Evolutionary conservation across 1,284 basidiomycete genomes (phyloP), one percentile per base, ranked within the genome.

Genomic region (Irpex rosettiformis): DNA sequence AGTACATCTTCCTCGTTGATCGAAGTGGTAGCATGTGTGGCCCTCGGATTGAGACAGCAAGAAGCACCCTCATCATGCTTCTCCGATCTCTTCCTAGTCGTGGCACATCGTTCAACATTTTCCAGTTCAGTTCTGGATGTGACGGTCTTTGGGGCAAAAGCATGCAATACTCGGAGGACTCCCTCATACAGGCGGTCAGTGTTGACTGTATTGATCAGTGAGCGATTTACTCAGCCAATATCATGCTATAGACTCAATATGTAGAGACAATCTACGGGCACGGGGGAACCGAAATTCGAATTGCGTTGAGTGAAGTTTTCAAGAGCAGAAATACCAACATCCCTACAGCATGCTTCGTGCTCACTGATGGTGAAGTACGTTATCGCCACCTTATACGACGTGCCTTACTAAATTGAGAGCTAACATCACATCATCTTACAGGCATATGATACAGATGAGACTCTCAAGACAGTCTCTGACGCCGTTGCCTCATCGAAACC

Each of bases 1-100:
- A 81, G 59, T 81, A 79, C 61, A 66, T 81, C 1, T 82, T 82
- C 59, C 62, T 82, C 1, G 66, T 81, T 3, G 77, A 79, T 58
- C 66, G 77, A 7, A 80, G 78, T 58, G 77, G 77, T 2, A 80
- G 78, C 54, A 82, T 82, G 80, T 6, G 13, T 61, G 71, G 56
- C 49, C 56, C 28, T 3, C 68, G 76, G 8, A 77, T 81, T 10
- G 69, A 67, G 25, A 73, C 70, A 10, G 79, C 79, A 1, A 79
- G 75, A 59, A 55, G 65, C 18, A 74, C 77, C 0, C 64, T 82
- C 45, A 54, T 56, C 1, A 65, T 77, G 56, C 69, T 82, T 3
- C 67, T 82, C 18, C 70, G 71, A 2, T 71, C 74, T 64, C 67
- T 82, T 13, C 80, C 80, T 0, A 57, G 48, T 29, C 55, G 63